Evolutionary conservation across 2,329 filamentous ascomycete species (phyloP), one percentile per base, ranked within the genome.

Genomic region (Ophiostoma sp.): DNA sequence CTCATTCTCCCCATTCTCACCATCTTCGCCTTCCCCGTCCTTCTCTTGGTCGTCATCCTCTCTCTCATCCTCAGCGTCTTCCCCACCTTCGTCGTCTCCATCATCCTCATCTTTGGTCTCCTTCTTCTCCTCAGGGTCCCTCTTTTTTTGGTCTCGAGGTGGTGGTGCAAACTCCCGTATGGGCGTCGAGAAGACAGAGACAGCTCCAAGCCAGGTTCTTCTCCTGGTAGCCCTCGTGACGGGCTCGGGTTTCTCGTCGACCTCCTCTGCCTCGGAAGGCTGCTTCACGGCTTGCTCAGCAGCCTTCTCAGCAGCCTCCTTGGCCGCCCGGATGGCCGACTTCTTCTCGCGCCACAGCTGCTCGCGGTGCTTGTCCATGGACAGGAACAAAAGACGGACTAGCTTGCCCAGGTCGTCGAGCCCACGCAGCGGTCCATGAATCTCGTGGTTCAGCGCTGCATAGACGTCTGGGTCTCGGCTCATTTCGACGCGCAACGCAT

Each of bases 291-390:
- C 25, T 17, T 25, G 12, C 22, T 31, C 11, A 15, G 25, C 22
- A 57, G 52, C 22, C 57, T 61, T 48, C 15, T 48, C 42, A 3
- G 15, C 42, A 17, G 42, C 42, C 15, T 48, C 3, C 36, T 25
- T 36, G 19, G 19, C 33, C 9, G 9, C n/a, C 36, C 11, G 39
- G 7, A 48, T 31, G 15, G 39, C 42, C 5, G n/a, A 11, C 15
- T 31, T 68, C 25, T 25, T 50, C 12, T 31, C 22, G 7, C 17
- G 39, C 63, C 63, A 68, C 39, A 48, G 6, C 22, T n/a, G 17
- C 8, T 48, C 42, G n/a, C 39, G 63, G 63, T 68, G 63, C 63
- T 50, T 25, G 39, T 48, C 39, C 63, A 68, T 68, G 39, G 63
- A 68, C 1, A 42, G n/a, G 17, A 68, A 68, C 22, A 68, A 42